A percentile compares a stretch with the other conserved stretches of the same genome.
phyloP scores from a whole-genome alignment of 768 basidiomycete species.

The Mycena galopus region DNA sequence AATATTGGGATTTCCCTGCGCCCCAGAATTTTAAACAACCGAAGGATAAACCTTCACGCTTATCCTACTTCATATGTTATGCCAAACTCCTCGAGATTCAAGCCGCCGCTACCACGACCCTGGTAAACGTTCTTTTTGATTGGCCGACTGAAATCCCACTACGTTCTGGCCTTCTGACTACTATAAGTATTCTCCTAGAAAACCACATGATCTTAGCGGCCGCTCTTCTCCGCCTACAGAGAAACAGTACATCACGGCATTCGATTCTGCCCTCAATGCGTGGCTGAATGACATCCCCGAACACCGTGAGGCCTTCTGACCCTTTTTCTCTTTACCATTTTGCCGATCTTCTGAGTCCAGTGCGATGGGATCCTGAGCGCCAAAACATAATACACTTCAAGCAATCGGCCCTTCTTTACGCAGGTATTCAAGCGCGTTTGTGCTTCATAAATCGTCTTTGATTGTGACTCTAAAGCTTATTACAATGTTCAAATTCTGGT shows the following conservation, averaged over 20 bases:
- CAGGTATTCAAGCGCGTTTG: conserved; percentile 5
- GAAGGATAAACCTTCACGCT: conserved; percentile 56
- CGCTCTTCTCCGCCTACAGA: conserved; percentile 56
- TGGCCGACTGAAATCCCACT: not conserved
- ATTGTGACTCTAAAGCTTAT: conserved; percentile 19
- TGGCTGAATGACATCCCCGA: conserved; percentile 72
- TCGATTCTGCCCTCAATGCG: conserved; percentile 73
- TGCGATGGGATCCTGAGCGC: conserved; percentile 46
- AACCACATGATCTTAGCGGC: conserved; percentile 18
- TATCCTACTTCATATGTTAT: conserved; percentile 59
- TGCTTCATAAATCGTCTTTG: not conserved
- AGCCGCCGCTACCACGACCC: conserved; percentile 62
- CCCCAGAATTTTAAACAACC: conserved; percentile 68
- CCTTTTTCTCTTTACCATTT: not conserved
- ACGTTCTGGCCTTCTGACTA: not conserved
- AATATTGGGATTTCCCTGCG: conserved; percentile 66
- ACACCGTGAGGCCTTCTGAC: conserved; percentile 50
- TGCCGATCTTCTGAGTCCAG: conserved; percentile 37
- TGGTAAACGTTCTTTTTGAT: no score
- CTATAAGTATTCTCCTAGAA: conserved; percentile 69
- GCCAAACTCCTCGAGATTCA: conserved; percentile 66
- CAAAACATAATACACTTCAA: conserved; percentile 34
- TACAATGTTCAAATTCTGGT: conserved; percentile 66
- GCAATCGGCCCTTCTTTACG: conserved; percentile 40
- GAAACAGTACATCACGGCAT: conserved; percentile 64